phyloP scores from a whole-genome alignment of 1,139 yeast genomes.

The Arxiozyma slooffiae region DNA sequence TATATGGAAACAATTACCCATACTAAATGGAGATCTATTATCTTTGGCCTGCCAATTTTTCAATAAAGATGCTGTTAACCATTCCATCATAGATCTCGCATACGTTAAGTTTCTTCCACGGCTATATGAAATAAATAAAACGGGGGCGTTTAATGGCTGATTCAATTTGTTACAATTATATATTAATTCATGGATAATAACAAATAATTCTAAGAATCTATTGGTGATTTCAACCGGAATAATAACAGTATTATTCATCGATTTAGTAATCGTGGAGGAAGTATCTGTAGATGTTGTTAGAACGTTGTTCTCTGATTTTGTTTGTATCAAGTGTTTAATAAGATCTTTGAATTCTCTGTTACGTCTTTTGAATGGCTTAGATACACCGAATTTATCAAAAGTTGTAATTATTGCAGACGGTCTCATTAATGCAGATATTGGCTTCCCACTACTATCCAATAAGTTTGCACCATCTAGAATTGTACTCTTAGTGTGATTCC shows the following conservation, averaged over 20 bases:
- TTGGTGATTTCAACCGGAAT: conserved; percentile 82
- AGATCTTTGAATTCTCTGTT: conserved; percentile 59
- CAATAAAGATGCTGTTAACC: conserved; percentile 80
- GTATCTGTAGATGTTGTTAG: no score
- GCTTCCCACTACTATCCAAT: conserved; percentile 41
- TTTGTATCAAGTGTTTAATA: conserved; percentile 39
- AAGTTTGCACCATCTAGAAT: conserved; percentile 77
- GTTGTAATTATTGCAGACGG: conserved; percentile 83
- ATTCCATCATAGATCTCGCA: conserved; percentile 84
- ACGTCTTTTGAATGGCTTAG: conserved; percentile 55
- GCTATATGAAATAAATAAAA: conserved; percentile 64
- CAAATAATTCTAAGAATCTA: conserved; percentile 69
- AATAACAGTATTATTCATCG: conserved; percentile 54
- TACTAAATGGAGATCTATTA: conserved; percentile 54
- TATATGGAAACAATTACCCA: conserved; percentile 50
- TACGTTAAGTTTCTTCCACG: conserved; percentile 72
- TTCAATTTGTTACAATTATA: conserved; percentile 21
- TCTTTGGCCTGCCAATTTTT: conserved; percentile 71
- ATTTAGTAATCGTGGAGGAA: no score
- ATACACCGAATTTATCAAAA: conserved; percentile 48
- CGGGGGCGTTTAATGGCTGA: conserved; percentile 41
- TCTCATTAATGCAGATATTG: conserved; percentile 55
- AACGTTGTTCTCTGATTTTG: no score
- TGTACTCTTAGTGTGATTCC: conserved; percentile 90
- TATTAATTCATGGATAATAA: conserved; percentile 48